Base-by-base conservation (phyloP, 306 rosid species). In the Glycyrrhiza uralensis region DNA sequence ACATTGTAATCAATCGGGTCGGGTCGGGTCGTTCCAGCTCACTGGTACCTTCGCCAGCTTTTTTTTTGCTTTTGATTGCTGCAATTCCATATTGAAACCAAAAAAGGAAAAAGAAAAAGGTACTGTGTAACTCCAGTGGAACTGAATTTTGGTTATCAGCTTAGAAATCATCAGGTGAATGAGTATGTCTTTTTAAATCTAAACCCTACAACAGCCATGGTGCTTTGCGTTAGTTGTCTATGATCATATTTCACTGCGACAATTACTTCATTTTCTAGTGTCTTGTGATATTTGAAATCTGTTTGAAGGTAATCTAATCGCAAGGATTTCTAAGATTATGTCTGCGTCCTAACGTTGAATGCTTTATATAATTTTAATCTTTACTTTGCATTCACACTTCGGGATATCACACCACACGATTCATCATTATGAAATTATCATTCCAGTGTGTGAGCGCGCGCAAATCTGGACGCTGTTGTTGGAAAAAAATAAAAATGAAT, bases 1-100 rank as follows among this genome's bases (percentile, higher is more conserved):
- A 82, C 62, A 84, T 67, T 72, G 84, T 79, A 81, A 84, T 80
- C 66, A 71, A 74, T 73, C 75, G 79, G 79, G 22, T 77, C 75
- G 79, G 79, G 22, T 77, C 14, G 62, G 74, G 69, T 71, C 23
- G 75, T 71, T 75, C 80, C 76, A 11, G 73, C 59, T 68, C 80
- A 23, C 56, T 30, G 52, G 77, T 80, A 65, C 81, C 78, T 36
- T 67, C 68, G 12, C 23, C 64, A 15, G 26, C 24, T 51, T 54
- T 30, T 51, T 54, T 30, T 60, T 41, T 17, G 19, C 51, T 44
- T 66, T 61, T 64, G 78, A 57, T 35, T 51, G 71, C 67, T 56
- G 74, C 80, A 33, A 44, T 69, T 35, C 78, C 73, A 23, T 69
- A 74, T 70, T 80, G 38, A 36, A 64, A 75, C 90, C 9, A 3